These are phyloP conservation scores for Aspergillus aculeatus DNA, from an alignment of 2,329 filamentous ascomycete genomes.

Conservation along the genomic window DNA sequence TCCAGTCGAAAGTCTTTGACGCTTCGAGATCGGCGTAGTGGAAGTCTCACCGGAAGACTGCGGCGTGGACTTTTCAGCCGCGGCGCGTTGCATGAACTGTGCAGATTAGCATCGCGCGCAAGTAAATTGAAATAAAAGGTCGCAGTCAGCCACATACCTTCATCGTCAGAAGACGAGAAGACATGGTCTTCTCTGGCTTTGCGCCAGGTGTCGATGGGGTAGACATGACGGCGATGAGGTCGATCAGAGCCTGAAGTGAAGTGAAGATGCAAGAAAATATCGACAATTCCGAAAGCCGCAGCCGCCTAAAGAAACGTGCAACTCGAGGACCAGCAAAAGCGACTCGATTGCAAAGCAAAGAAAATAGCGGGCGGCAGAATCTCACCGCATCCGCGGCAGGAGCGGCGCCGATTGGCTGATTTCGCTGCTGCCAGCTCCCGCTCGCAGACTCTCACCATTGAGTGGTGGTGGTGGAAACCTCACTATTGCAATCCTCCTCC, in stretches of 20 bases:
- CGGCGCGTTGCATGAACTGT: constrained; percentile 87
- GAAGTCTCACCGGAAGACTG: constrained; percentile 45
- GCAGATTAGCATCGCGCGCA: neutral
- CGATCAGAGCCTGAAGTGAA: constrained; percentile 1
- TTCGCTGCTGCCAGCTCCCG: constrained; percentile 22
- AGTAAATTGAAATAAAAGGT: neutral
- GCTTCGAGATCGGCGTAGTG: constrained; percentile 39
- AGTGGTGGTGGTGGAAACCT: constrained; percentile 3
- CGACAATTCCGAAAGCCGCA: neutral
- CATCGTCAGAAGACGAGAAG: constrained; percentile 86
- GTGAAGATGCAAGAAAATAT: neutral
- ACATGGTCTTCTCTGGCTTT: constrained; percentile 69
- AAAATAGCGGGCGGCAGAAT: constrained; percentile 23
- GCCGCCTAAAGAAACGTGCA: neutral
- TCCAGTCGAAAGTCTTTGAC: constrained; percentile 32
- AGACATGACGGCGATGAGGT: constrained; percentile 27
- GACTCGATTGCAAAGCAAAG: constrained; percentile 13
- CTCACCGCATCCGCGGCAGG: constrained; percentile 13
- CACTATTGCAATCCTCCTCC: constrained; percentile 23
- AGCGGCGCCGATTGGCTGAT: constrained; percentile 26
- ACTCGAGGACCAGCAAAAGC: constrained; percentile 10
- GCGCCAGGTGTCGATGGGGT: constrained; percentile 48
- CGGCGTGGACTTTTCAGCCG: constrained; percentile 55
- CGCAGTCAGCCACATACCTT: constrained; percentile 53
- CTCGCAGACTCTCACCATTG: constrained; percentile 25